phyloP scores from a whole-genome alignment of 2,329 filamentous ascomycete species.

The Alternaria triticimaculans region DNA sequence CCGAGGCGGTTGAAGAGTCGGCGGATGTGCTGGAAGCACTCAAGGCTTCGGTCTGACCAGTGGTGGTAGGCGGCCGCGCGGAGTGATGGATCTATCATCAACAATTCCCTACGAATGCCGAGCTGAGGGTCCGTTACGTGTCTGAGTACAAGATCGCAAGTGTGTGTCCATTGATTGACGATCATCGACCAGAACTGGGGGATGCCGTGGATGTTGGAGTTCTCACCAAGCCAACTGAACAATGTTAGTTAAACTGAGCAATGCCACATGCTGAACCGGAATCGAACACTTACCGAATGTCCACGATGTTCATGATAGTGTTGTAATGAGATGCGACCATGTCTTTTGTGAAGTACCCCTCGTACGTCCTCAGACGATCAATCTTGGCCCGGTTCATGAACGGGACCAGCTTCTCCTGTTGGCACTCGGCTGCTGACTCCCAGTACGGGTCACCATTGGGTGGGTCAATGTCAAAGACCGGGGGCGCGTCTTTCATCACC shows the following conservation, averaged over 20 bases:
- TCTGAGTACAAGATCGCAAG: not conserved
- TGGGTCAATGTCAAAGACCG: not conserved
- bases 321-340: not conserved
- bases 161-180: not conserved
- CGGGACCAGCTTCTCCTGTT: not conserved
- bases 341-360: not conserved
- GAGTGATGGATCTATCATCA: not conserved
- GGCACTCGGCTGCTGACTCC: not conserved
- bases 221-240: not conserved
- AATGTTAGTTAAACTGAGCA: not conserved
- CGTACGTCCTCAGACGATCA: not conserved
- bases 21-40: not conserved
- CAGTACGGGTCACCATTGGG: not conserved
- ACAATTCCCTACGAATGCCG: not conserved
- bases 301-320: not conserved
- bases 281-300: not conserved
- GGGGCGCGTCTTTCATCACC: not conserved
- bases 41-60: not conserved
- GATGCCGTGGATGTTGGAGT: not conserved
- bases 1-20: not conserved
- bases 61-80: not conserved
- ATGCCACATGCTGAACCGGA: not conserved
- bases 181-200: not conserved
- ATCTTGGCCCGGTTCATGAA: not conserved
- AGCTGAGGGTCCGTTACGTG: not conserved